Evolutionary conservation across 2,329 filamentous ascomycete species (phyloP), one percentile per base, ranked within the genome.

Genomic region (Tympanopsis confertula): DNA sequence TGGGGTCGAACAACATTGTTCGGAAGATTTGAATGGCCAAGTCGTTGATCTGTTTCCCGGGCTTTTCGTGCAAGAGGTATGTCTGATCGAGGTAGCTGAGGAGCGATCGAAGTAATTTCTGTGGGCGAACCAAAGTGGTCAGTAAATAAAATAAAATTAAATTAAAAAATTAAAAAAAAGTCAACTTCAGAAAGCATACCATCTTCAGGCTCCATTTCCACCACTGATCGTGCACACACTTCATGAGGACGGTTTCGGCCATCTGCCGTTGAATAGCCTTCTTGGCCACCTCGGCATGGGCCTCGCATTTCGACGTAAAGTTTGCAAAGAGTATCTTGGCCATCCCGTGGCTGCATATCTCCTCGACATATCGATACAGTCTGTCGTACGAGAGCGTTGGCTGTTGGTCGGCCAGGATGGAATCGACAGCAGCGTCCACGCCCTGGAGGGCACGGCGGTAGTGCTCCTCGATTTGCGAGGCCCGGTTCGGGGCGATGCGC

Each of bases 21-120:
- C 84, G 74, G 54, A 96, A 98, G 41, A 86, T 71, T 13, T 68
- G 60, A 39, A 91, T 77, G 4, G 81, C 76, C 65, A 94, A 78
- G 51, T 94, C 86, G 50, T 88, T 83, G 40, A 98, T 76, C 22
- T 82, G 82, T 7, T 71, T 68, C 22, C 71, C 61, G 17, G 81
- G 74, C 46, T 79, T 78, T 35, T 78, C 78, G 40, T 82, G 79
- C 2, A 94, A 66, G 5, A 98, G 69, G 52, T 87, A 94, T 2
- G 87, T 85, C 44, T 91, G 79, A 55, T 98, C 89, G 45, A 98
- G 71, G 52, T 88, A 98, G 62, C 87, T 94, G 28, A 93, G 82
- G 28, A 93, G 82, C 44, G 84, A 89, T 36, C 87, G 77, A 37
- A 96, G 74, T 13, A 80, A 78, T 45, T 78, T 73, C 78, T 87